phyloP scores from a whole-genome alignment of 768 basidiomycete genomes.

The Collybia sp. region DNA sequence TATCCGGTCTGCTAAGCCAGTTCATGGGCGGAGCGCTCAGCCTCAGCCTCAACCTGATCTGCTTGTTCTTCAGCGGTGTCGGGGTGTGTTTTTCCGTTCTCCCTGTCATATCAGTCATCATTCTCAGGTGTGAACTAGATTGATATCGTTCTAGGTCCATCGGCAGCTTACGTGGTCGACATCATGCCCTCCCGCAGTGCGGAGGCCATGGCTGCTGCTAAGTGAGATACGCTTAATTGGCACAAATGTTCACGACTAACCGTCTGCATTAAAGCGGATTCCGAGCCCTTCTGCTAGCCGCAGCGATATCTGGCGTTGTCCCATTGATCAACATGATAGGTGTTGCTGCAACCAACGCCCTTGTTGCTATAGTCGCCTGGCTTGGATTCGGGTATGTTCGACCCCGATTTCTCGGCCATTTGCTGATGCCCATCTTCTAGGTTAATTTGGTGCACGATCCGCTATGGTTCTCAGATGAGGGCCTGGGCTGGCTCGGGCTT shows the following conservation, averaged over 20 bases:
- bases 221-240: background rate
- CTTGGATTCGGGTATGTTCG: constrained; percentile 10
- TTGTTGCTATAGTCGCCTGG: constrained; percentile 12
- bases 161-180: constrained; percentile 43
- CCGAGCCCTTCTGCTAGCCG: constrained; percentile 5
- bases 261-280: constrained; percentile 15
- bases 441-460: background rate
- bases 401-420: too few relatives aligned
- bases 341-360: constrained; percentile 6
- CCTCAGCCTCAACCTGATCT: constrained; percentile 12
- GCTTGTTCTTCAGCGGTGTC: constrained; percentile 11
- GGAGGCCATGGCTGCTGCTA: background rate
- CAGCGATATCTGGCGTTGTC: constrained; percentile 5
- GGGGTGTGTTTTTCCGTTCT: constrained; percentile 18
- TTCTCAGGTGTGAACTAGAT: background rate
- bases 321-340: constrained; percentile 13
- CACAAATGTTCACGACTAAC: too few relatives aligned
- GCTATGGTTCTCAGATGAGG: background rate
- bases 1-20: constrained; percentile 31
- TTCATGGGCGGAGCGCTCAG: constrained; percentile 26
- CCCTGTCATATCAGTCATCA: too few relatives aligned
- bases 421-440: background rate
- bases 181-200: constrained; percentile 38
- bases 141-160: constrained; percentile 28
- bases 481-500: background rate